These are phyloP conservation scores for Penicillium paxilli DNA, from an alignment of 495 filamentous ascomycete species.

Conservation along the genomic window DNA sequence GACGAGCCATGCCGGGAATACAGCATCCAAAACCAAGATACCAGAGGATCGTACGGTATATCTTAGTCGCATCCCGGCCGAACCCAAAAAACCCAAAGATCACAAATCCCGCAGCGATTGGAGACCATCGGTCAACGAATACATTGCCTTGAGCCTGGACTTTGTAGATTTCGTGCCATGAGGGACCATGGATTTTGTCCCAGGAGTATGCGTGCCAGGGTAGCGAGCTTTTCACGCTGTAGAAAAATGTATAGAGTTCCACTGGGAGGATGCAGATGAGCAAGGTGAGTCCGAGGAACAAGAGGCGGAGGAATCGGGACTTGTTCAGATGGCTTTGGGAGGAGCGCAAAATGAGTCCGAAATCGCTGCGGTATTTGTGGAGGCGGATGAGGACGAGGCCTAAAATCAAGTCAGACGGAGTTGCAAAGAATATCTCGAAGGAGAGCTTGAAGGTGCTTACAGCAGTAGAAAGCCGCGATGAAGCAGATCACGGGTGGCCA, in stretches of 20 bases:
- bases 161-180: conserved; percentile 62
- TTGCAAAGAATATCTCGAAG: conserved; percentile 43
- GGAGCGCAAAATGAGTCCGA: conserved; percentile 57
- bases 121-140: conserved; percentile 67
- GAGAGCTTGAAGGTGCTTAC: no score
- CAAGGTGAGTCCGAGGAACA: conserved; percentile 68
- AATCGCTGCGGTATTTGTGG: conserved; percentile 62
- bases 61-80: conserved; percentile 69
- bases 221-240: conserved; percentile 45
- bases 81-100: conserved; percentile 81
- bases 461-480: conserved; percentile 64
- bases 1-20: conserved; percentile 16
- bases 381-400: conserved; percentile 70
- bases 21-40: conserved; percentile 29
- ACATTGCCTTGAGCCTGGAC: conserved; percentile 56
- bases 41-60: conserved; percentile 58
- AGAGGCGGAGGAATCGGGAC: conserved; percentile 76
- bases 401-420: conserved; percentile 12
- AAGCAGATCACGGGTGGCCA: conserved; percentile 68
- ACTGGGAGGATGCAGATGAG: conserved; percentile 67
- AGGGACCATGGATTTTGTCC: conserved; percentile 52
- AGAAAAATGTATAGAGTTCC: conserved; percentile 58
- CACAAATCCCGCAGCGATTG: conserved; percentile 57
- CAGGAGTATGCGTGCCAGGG: conserved; percentile 53
- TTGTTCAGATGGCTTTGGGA: conserved; percentile 59